phyloP scores from a whole-genome alignment of 176 grass and related monocot species.

The Carex scoparia region DNA sequence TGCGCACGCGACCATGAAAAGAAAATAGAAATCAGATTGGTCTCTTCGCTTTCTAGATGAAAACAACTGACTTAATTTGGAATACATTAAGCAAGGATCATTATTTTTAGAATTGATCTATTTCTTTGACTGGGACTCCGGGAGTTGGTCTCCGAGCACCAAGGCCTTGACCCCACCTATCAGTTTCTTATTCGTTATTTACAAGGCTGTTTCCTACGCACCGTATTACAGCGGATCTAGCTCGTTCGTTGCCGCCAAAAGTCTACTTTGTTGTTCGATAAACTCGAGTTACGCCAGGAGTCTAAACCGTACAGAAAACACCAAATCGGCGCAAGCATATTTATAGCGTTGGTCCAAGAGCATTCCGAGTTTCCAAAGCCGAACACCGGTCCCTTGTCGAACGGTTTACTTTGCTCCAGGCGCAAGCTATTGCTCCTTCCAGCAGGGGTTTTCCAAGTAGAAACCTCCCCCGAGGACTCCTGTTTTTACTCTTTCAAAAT shows the following conservation, averaged over 20 bases:
- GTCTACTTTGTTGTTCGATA: background rate
- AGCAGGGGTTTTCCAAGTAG: constrained; percentile 1
- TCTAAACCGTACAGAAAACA: background rate
- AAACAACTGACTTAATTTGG: background rate
- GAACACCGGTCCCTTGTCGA: background rate
- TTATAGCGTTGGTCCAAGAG: background rate
- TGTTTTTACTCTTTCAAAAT: background rate
- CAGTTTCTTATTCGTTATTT: background rate
- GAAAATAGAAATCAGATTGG: background rate
- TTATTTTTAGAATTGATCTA: background rate
- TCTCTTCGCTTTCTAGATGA: background rate
- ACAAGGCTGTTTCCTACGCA: background rate
- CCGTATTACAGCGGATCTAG: background rate
- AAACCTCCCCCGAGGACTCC: background rate
- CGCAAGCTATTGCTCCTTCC: background rate
- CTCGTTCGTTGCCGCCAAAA: constrained; percentile 9
- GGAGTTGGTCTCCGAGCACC: background rate
- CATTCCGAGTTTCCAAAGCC: background rate
- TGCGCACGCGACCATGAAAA: background rate
- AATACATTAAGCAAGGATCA: background rate
- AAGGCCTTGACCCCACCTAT: background rate
- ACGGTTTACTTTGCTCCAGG: background rate
- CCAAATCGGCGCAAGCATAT: background rate
- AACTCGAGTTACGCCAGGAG: background rate
- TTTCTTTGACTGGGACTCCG: background rate